phyloP scores from a whole-genome alignment of 2,329 filamentous ascomycete species.

The Tolypocladium pustulatum region DNA sequence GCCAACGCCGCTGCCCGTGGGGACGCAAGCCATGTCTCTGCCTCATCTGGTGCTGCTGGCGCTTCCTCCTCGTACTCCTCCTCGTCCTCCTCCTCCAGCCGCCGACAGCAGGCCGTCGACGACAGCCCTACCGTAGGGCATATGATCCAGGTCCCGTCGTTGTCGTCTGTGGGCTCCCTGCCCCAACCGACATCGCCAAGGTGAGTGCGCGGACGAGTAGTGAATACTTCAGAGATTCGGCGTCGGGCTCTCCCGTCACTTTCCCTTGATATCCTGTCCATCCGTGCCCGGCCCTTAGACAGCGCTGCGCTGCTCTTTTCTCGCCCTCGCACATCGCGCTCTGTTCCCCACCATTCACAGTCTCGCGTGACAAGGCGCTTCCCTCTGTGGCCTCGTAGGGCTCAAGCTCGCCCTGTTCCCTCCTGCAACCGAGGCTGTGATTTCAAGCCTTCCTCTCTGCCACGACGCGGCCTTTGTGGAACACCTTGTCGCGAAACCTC shows the following conservation, averaged over 20 bases:
- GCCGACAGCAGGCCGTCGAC: constrained; percentile 16
- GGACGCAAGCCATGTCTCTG: neutral
- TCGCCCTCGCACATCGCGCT: neutral
- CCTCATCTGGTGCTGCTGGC: neutral
- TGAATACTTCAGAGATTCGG: neutral
- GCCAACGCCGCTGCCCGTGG: neutral
- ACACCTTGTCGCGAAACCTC: neutral
- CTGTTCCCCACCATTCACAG: too few species aligned
- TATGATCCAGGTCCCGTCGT: constrained; percentile 11
- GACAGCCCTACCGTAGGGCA: constrained; percentile 38
- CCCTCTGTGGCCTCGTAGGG: neutral
- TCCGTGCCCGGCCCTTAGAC: neutral
- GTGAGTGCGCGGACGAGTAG: constrained; percentile 8
- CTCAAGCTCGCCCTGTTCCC: neutral
- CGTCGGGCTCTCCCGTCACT: neutral
- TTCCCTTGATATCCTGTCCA: neutral
- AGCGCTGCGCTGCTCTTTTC: neutral
- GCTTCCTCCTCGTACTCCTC: constrained; percentile 5
- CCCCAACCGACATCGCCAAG: constrained; percentile 13
- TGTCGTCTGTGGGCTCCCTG: constrained; percentile 10
- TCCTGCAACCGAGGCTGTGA: neutral
- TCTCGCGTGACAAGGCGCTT: neutral
- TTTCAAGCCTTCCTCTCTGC: neutral
- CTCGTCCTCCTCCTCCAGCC: constrained; percentile 10
- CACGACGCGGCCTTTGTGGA: neutral